Base-by-base conservation (phyloP, 1,284 basidiomycete genomes). In the Leccinum fallax region DNA sequence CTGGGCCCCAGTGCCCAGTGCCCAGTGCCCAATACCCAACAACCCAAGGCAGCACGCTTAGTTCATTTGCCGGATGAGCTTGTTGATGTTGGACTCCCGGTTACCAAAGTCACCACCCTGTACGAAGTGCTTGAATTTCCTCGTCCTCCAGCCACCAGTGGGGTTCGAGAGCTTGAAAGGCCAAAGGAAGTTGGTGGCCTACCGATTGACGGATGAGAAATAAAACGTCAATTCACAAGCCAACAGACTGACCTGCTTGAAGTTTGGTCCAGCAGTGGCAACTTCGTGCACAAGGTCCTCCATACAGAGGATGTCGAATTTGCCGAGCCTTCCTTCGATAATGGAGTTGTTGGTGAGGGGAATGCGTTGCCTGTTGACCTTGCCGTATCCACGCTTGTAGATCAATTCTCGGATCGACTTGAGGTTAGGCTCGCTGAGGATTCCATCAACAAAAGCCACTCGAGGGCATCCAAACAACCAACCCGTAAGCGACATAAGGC, bases 141-240 rank as follows among this genome's bases (percentile, higher is more conserved):
- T 87, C 75, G 86, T 88, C 81, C 93, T 91, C 95, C 95, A 99
- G 73, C 97, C 97, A 71, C 97, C 97, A 73, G 87, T 98, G 63
- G 97, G 96, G 89, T 98, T 98, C 70, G 95, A 97, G 66, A 99
- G 92, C 81, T 99, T 98, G 89, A 99, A 98, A 32, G 97, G 95
- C 95, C 97, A 98, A 62, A 99, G 89, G 88, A 96, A 95, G 83
- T 94, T 94, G 71, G 92, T 88, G 63, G 90, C 93, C 88, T 91
- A 32, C 1, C 64, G n/a, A 61, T 52, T 43, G 38, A 40, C 13
- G 34, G 36, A 53, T 63, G 24, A 59, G 34, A 61, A 48, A 24
- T 0, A 26, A 57, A 21, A 6, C 3, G 21, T 48, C n/a, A 11
- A 19, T 36, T 28, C 34, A 19, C 4, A 28, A n/a, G 26, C 28